A percentile compares a stretch with the other conserved stretches of the same genome.
phyloP scores from a whole-genome alignment of 768 basidiomycete genomes.

The Russula emetica region DNA sequence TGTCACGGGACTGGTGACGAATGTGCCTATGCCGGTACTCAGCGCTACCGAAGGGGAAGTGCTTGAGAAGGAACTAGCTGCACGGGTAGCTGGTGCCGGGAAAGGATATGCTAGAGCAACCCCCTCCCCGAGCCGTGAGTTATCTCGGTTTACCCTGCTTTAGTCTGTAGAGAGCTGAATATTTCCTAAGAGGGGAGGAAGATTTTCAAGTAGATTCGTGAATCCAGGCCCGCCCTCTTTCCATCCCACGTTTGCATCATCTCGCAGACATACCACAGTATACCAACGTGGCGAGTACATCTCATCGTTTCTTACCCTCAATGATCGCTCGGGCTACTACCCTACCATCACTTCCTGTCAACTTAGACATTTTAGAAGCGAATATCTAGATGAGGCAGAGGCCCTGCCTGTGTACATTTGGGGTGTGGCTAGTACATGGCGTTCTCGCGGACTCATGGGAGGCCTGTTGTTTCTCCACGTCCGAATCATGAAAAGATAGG shows the following conservation, averaged over 20 bases:
- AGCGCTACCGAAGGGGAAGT: conserved; percentile 5
- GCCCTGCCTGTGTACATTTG: neutral
- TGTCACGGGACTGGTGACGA: conserved; percentile 1
- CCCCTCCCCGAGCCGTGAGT: conserved; percentile 16
- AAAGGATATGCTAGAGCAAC: conserved; percentile 10
- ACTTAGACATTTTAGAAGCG: neutral
- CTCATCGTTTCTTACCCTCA: neutral
- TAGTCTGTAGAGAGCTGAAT: neutral
- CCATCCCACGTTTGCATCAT: neutral
- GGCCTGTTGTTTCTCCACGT: neutral
- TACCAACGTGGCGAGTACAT: neutral
- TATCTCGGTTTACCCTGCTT: neutral
- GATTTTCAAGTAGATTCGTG: neutral
- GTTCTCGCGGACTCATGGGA: neutral
- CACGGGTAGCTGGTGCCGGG: conserved; percentile 21
- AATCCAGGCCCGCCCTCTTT: neutral
- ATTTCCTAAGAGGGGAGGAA: neutral
- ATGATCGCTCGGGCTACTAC: neutral
- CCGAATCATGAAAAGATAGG: neutral
- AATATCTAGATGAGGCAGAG: neutral
- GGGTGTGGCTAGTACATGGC: neutral
- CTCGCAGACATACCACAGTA: neutral
- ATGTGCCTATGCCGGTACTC: conserved; percentile 9
- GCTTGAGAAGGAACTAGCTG: conserved; percentile 20
- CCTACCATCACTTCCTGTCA: conserved; percentile 13